Conservation (phyloP, 768 basidiomycete species). For the Calocera viscosa region DNA sequence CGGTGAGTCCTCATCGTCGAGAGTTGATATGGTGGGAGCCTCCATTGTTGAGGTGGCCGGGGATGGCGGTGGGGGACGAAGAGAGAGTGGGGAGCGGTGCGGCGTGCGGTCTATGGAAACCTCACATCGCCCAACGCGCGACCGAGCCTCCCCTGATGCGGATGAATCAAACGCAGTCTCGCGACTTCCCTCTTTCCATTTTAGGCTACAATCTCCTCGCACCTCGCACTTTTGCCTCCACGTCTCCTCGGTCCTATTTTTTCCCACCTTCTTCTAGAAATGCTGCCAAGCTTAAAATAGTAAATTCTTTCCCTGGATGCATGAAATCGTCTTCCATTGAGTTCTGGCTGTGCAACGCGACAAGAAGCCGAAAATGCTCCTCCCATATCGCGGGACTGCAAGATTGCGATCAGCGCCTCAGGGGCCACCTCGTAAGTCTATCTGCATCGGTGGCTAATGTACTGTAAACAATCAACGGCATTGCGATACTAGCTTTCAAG, state of each 20-base stretch:
- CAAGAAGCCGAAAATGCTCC: too few relatives aligned
- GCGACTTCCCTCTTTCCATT: not conserved
- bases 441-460: too few relatives aligned
- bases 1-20: constrained; percentile 2
- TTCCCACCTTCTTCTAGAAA: not conserved
- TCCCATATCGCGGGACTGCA: too few relatives aligned
- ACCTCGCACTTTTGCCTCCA: not conserved
- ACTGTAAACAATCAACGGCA: too few relatives aligned
- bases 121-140: not conserved
- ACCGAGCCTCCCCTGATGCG: not conserved
- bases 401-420: too few relatives aligned
- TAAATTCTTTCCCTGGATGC: not conserved
- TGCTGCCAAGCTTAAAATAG: not conserved
- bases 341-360: too few relatives aligned
- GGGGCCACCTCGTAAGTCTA: too few relatives aligned
- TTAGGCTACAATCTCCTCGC: not conserved
- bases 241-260: not conserved
- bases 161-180: not conserved
- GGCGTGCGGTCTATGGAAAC: not conserved
- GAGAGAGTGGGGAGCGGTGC: not conserved
- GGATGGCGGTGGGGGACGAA: not conserved
- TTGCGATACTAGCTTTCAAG: too few relatives aligned
- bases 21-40: not conserved
- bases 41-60: not conserved
- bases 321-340: too few relatives aligned